Evolutionary conservation across 2,329 filamentous ascomycete species (phyloP).

Genomic region (Plectosphaerella sp.): DNA sequence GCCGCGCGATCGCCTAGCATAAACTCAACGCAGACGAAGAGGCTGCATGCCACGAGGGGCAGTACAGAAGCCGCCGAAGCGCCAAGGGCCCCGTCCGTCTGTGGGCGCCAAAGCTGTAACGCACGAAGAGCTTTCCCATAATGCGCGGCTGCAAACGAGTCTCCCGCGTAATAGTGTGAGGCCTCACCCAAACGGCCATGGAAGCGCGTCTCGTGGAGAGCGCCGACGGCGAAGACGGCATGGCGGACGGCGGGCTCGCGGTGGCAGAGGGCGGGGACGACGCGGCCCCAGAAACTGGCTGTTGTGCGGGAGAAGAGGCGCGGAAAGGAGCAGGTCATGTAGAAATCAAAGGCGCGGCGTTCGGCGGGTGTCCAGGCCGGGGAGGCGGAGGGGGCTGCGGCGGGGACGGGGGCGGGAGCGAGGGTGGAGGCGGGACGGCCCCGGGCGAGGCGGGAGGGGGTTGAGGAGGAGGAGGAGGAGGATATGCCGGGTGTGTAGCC

Average conservation of each 20-base stretch:
- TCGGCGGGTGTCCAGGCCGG: slow-evolving; percentile 4
- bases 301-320: slow-evolving; percentile 32
- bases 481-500: neutral
- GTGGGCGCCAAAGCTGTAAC: neutral
- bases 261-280: slow-evolving; percentile 41
- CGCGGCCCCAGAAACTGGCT: slow-evolving; percentile 34
- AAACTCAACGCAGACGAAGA: slow-evolving; percentile 52
- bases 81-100: slow-evolving; percentile 28
- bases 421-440: too few species aligned
- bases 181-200: neutral
- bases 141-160: slow-evolving; percentile 33
- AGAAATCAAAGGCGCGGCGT: slow-evolving; percentile 24
- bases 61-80: slow-evolving; percentile 16
- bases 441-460: too few species aligned
- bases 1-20: slow-evolving; percentile 43
- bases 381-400: neutral
- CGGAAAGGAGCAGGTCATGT: slow-evolving; percentile 28
- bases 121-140: slow-evolving; percentile 44
- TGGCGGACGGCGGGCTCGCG: slow-evolving; percentile 42
- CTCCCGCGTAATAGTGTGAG: neutral
- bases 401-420: too few species aligned
- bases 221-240: slow-evolving; percentile 43
- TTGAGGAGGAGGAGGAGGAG: neutral
- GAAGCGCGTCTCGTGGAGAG: slow-evolving; percentile 33
- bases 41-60: slow-evolving; percentile 39